Conservation (phyloP, 2,329 filamentous ascomycete species). For the Huntiella bhutanensis region DNA sequence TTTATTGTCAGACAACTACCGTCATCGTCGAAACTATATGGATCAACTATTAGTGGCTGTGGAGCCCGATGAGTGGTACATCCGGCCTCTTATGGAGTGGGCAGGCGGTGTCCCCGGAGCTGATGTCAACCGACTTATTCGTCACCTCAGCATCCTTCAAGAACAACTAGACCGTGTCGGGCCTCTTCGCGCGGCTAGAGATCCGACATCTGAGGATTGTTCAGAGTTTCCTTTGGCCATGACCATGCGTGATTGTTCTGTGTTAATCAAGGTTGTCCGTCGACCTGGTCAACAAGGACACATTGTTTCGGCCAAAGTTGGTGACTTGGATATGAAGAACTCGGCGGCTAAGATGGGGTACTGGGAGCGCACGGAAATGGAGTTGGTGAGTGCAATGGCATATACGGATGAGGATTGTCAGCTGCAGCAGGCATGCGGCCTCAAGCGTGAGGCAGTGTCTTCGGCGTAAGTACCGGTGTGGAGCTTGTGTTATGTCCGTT, state of each 20-base stretch:
- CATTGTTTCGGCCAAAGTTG: slow-evolving; percentile 24
- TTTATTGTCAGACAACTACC: slow-evolving; percentile 16
- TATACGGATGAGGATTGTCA: slow-evolving; percentile 29
- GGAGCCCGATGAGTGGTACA: slow-evolving; percentile 11
- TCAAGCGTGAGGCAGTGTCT: not conserved
- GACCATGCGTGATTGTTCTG: slow-evolving; percentile 64
- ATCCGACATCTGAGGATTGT: slow-evolving; percentile 16
- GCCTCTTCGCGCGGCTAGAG: slow-evolving; percentile 23
- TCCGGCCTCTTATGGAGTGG: slow-evolving; percentile 10
- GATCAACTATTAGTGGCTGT: slow-evolving; percentile 15
- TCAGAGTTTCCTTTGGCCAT: slow-evolving; percentile 47
- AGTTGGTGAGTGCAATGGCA: slow-evolving; percentile 48
- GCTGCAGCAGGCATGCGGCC: slow-evolving; percentile 6
- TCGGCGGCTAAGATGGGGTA: slow-evolving; percentile 44
- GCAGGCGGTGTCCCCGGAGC: slow-evolving; percentile 6
- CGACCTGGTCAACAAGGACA: slow-evolving; percentile 12
- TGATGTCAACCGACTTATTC: slow-evolving; percentile 18
- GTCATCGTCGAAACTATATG: slow-evolving; percentile 22
- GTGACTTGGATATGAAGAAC: slow-evolving; percentile 63
- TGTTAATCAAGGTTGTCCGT: slow-evolving; percentile 41
- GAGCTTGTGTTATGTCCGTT: not conserved
- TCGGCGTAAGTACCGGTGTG: no score
- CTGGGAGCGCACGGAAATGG: slow-evolving; percentile 46
- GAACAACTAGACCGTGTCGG: slow-evolving; percentile 25
- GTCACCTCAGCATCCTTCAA: slow-evolving; percentile 20